These are phyloP conservation scores for Neohortaea acidophila DNA, from an alignment of 495 filamentous ascomycete genomes.

Conservation along the genomic window DNA sequence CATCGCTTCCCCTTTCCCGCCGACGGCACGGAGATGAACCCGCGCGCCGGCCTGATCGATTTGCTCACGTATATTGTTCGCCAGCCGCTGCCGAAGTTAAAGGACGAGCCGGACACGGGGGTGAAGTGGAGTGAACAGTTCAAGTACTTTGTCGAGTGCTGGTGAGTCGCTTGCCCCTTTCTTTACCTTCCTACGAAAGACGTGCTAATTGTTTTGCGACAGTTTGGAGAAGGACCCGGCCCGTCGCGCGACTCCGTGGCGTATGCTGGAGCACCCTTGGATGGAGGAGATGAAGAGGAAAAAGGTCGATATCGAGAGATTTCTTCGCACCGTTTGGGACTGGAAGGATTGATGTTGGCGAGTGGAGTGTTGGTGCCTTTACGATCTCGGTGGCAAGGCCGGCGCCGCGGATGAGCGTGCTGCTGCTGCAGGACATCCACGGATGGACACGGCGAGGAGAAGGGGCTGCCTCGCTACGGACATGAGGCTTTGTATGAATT, in stretches of 20 bases:
- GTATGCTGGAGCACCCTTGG: slow-evolving; percentile 98
- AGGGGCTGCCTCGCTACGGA: too few species aligned
- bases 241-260: slow-evolving; percentile 84
- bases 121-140: slow-evolving; percentile 82
- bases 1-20: slow-evolving; percentile 96
- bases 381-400: too few species aligned
- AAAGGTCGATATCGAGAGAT: slow-evolving; percentile 91
- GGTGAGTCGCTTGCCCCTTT: slow-evolving; percentile 69
- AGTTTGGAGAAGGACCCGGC: slow-evolving; percentile 87
- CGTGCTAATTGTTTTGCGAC: slow-evolving; percentile 15
- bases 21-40: slow-evolving; percentile 83
- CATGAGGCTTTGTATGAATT: too few species aligned
- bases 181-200: not conserved
- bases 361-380: too few species aligned
- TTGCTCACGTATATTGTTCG: slow-evolving; percentile 92
- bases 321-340: slow-evolving; percentile 85
- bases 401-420: too few species aligned
- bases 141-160: slow-evolving; percentile 98
- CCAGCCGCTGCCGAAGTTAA: slow-evolving; percentile 88
- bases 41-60: slow-evolving; percentile 79
- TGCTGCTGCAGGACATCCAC: too few species aligned
- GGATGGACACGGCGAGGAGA: too few species aligned
- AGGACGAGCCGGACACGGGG: slow-evolving; percentile 67
- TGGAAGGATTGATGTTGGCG: too few species aligned
- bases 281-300: slow-evolving; percentile 89